Conservation (phyloP, 1,284 basidiomycete genomes). For the Trichosporon sp. region DNA sequence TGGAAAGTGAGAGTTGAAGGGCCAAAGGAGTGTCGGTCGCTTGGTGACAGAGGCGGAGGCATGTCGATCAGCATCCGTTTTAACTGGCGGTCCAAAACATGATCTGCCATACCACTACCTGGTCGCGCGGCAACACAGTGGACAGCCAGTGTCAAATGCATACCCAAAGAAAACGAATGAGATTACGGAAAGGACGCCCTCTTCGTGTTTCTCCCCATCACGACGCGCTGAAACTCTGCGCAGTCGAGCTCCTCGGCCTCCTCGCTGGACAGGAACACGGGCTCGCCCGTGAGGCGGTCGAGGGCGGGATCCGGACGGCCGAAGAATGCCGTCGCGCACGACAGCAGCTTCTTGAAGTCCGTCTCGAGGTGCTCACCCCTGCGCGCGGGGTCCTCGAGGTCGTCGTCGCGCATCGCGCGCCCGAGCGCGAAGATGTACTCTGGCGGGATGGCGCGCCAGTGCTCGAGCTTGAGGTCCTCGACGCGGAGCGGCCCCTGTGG, state of each 20-base stretch:
- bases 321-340: neutral
- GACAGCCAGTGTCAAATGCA: neutral
- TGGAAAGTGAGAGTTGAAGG: too few relatives aligned
- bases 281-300: neutral
- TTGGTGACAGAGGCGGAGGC: too few relatives aligned
- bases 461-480: neutral
- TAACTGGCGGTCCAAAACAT: too few relatives aligned
- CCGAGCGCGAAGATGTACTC: conserved; percentile 1
- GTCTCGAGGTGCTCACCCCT: neutral
- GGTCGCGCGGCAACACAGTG: too few relatives aligned
- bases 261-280: neutral
- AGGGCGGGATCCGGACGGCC: neutral
- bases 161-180: neutral
- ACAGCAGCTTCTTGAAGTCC: neutral
- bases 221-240: neutral
- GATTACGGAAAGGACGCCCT: neutral
- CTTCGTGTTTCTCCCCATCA: neutral
- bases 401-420: neutral
- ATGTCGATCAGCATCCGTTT: too few relatives aligned
- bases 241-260: conserved; percentile 1
- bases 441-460: neutral
- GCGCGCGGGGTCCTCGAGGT: neutral
- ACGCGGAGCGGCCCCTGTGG: neutral
- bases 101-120: too few relatives aligned
- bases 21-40: too few relatives aligned